These are phyloP conservation scores for Daldinia sp. DNA, from an alignment of 2,329 filamentous ascomycete genomes.

Conservation along the genomic window DNA sequence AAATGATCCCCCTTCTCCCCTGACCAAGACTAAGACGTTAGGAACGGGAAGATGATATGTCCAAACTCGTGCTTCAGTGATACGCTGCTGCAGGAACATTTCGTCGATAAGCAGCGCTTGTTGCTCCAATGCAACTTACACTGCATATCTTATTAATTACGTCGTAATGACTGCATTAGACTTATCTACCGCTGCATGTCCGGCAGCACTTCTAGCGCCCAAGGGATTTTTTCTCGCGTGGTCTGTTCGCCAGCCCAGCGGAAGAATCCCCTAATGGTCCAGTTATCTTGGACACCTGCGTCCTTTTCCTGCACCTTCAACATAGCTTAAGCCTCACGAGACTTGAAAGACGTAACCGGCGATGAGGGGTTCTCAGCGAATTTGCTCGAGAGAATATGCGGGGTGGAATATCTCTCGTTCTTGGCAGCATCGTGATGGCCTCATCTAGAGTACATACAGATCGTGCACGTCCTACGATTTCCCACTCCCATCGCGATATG, in stretches of 20 bases:
- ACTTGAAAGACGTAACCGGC: slow-evolving; percentile 21
- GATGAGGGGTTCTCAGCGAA: slow-evolving; percentile 23
- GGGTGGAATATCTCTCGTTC: slow-evolving; percentile 26
- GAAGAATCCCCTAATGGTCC: slow-evolving; percentile 26
- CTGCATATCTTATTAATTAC: slow-evolving; percentile 16
- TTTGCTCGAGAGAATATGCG: slow-evolving; percentile 18
- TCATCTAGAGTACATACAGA: slow-evolving; percentile 32
- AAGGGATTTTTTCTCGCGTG: slow-evolving; percentile 32
- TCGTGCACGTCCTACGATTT: slow-evolving; percentile 14
- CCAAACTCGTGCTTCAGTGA: slow-evolving; percentile 36
- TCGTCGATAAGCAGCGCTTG: slow-evolving; percentile 20
- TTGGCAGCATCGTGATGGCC: slow-evolving; percentile 36
- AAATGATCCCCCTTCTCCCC: background rate
- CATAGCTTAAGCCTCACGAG: slow-evolving; percentile 14
- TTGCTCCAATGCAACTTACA: slow-evolving; percentile 27
- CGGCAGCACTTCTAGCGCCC: slow-evolving; percentile 5
- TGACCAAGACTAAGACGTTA: slow-evolving; percentile 1
- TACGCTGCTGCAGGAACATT: slow-evolving; percentile 35
- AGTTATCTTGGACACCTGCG: slow-evolving; percentile 3
- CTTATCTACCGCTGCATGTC: slow-evolving; percentile 12
- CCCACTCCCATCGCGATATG: slow-evolving; percentile 13
- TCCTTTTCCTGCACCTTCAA: background rate
- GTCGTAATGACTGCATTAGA: slow-evolving; percentile 11
- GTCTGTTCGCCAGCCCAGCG: slow-evolving; percentile 18
- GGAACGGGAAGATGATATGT: slow-evolving; percentile 22